Base-by-base conservation (phyloP, 2,329 filamentous ascomycete species). In the Sporothrix mexicana region DNA sequence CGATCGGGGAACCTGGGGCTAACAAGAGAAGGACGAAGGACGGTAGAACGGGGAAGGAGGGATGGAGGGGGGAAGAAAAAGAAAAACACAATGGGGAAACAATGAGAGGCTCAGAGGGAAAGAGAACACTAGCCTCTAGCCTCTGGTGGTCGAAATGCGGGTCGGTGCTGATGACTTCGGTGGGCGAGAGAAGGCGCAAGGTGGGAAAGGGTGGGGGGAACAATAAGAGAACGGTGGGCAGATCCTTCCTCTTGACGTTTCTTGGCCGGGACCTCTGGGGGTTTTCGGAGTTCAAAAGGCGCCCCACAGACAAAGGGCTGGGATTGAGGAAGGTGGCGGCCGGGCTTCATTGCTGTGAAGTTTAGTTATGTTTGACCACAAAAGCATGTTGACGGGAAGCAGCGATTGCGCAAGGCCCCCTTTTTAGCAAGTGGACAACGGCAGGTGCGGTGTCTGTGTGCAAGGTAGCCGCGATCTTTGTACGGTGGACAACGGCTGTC, bases 241-340 rank as follows among this genome's bases (percentile, higher is more conserved):
- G 66, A 69, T 69, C 66, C 66, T 69, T 55, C 49, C 66, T 57
- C 10, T 69, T 55, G 25, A 17, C 13, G 66, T 53, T 41, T 13
- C 25, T 53, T 53, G 47, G 64, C 64, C 45, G 64, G 45, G 23
- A 17, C 5, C 23, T 68, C 51, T 10, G 45, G 41, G n/a, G n/a
- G 25, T 1, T 20, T 2, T 12, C 59, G 41, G 41, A 66, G 62
- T 17, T 67, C 62, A 67, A 23, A 30, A 36, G 45, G 10, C 15
- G 41, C 68, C 53, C 68, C 68, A 70, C 68, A 61, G 53, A 47
- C 41, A 30, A 70, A 61, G 41, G 53, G 41, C 20, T 41, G 53
- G 30, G 66, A 53, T 23, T 30, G 45, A 20, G 47, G 66, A 53
- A n/a, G 36, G 67, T 57, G 49, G 36, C 36, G 51, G 49, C 49